A percentile compares a stretch with the other conserved stretches of the same genome.
phyloP scores from a whole-genome alignment of 176 grass and related monocot genomes.

The Leersia perrieri region DNA sequence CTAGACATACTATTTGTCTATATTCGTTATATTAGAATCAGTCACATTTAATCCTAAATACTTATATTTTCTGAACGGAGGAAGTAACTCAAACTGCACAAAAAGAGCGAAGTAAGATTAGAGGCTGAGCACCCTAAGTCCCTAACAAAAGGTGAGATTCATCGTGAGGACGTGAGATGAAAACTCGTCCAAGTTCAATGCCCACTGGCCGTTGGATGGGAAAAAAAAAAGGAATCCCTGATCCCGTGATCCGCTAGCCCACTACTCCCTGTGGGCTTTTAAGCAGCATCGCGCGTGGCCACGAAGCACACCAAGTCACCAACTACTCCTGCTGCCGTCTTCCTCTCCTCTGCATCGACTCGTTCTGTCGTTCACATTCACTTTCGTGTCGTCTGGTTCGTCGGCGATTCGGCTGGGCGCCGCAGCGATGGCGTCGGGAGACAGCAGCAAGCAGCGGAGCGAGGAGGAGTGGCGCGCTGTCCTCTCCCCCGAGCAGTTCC shows the following conservation, averaged over 20 bases:
- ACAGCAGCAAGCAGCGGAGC: constrained; percentile 43
- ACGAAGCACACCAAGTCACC: neutral
- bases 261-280: neutral
- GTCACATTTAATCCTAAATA: no score
- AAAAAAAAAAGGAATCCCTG: no score
- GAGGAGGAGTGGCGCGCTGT: constrained; percentile 91
- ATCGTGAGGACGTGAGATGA: neutral
- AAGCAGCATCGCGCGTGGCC: neutral
- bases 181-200: neutral
- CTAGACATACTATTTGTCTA: no score
- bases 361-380: no score
- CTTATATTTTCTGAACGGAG: no score
- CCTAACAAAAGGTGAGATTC: neutral
- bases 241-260: no score
- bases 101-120: no score
- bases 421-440: constrained; percentile 30
- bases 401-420: neutral
- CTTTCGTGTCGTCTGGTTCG: neutral
- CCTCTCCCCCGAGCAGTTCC: constrained; percentile 87
- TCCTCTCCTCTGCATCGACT: neutral
- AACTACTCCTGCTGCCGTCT: neutral
- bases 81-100: no score
- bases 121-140: no score
- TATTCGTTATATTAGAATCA: no score
- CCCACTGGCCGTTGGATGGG: no score